Conservation (phyloP, 257 asterid species). For the Datura wrightii region DNA sequence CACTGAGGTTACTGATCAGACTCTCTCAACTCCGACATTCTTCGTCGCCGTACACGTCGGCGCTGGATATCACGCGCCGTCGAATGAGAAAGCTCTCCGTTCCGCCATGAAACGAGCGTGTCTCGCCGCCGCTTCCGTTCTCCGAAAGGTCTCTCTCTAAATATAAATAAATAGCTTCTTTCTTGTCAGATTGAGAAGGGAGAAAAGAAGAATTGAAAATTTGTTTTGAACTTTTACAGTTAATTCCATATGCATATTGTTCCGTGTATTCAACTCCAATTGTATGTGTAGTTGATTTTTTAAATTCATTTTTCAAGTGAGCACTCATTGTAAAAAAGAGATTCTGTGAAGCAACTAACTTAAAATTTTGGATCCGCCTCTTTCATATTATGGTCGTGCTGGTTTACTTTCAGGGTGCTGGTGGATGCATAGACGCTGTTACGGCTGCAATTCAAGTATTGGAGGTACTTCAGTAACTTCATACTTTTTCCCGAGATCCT, state of each 20-base stretch:
- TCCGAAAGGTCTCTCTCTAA: slow-evolving; percentile 56
- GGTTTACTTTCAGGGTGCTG: slow-evolving; percentile 54
- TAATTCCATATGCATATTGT: not conserved
- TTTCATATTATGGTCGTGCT: not conserved
- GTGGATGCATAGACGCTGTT: slow-evolving; percentile 84
- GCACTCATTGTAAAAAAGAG: not conserved
- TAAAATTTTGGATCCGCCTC: not conserved
- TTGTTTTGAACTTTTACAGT: not conserved
- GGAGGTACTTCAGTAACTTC: slow-evolving; percentile 55
- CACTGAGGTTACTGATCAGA: slow-evolving; percentile 45
- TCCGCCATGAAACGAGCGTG: slow-evolving; percentile 83
- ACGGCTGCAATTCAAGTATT: slow-evolving; percentile 80
- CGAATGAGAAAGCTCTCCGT: slow-evolving; percentile 85
- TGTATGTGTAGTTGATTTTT: not conserved
- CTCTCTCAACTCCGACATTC: slow-evolving; percentile 43
- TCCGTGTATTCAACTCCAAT: not conserved
- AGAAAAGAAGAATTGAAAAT: not conserved
- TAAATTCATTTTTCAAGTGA: not conserved
- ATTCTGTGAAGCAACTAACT: not conserved
- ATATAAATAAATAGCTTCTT: not conserved
- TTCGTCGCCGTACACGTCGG: slow-evolving; percentile 97
- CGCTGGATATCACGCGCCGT: slow-evolving; percentile 48
- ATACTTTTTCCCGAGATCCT: not conserved
- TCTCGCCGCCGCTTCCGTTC: slow-evolving; percentile 76
- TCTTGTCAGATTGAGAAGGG: not conserved